A percentile compares a stretch with the other conserved stretches of the same genome.
Evolutionary conservation across 495 filamentous ascomycete genomes (phyloP).

Genomic region (Articulospora tetracladia): DNA sequence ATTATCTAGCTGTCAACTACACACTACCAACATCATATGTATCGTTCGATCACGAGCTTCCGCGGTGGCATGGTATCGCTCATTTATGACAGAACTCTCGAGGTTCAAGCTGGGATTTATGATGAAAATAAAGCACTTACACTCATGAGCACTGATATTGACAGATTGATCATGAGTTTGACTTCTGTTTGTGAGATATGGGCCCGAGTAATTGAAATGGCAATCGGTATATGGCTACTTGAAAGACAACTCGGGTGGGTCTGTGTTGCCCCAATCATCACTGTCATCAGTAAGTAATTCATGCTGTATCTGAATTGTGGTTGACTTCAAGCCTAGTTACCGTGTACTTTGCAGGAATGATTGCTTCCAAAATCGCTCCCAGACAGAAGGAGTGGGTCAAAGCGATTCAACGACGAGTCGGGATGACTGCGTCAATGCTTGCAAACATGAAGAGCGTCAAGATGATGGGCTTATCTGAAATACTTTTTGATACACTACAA

Average conservation of each 20-base stretch:
- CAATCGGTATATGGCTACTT: conserved; percentile 22
- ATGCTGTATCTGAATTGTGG: conserved; percentile 48
- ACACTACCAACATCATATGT: conserved; percentile 21
- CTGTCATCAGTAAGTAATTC: conserved; percentile 33
- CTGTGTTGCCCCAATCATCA: conserved; percentile 9
- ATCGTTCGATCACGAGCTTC: conserved; percentile 25
- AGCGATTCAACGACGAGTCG: conserved; percentile 31
- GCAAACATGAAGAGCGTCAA: conserved; percentile 40
- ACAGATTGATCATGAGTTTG: conserved; percentile 31
- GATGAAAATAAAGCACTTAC: conserved; percentile 29
- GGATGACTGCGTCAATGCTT: conserved; percentile 33
- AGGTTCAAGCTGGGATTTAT: neutral
- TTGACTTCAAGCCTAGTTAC: conserved; percentile 30
- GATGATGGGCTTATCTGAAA: conserved; percentile 25
- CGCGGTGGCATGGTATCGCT: conserved; percentile 24
- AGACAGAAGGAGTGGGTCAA: conserved; percentile 35
- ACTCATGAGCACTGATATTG: conserved; percentile 48
- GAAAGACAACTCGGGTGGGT: conserved; percentile 46
- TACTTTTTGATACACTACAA: neutral
- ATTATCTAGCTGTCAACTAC: conserved; percentile 6
- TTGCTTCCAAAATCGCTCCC: conserved; percentile 12
- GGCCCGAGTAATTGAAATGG: conserved; percentile 55
- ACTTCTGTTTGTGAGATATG: conserved; percentile 33
- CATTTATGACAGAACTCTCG: conserved; percentile 25
- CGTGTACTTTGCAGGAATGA: conserved; percentile 3